phyloP scores from a whole-genome alignment of 1,284 basidiomycete genomes.

The Irpex sp. region DNA sequence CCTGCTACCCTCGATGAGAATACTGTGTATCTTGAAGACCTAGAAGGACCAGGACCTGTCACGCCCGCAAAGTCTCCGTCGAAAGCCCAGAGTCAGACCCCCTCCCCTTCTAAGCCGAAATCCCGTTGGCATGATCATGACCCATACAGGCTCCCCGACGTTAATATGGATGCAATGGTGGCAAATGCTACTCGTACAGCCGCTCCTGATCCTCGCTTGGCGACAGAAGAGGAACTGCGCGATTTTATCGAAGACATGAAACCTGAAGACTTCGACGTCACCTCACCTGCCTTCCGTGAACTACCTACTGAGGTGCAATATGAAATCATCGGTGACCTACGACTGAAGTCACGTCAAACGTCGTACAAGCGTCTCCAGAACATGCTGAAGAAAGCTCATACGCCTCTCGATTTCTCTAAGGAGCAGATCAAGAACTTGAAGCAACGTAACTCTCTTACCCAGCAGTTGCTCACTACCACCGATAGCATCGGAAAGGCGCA shows the following conservation, averaged over 20 bases:
- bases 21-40: conserved; percentile 84
- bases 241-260: conserved; percentile 91
- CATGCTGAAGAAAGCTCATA: conserved; percentile 82
- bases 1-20: conserved; percentile 56
- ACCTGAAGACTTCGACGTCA: conserved; percentile 89
- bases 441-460: conserved; percentile 89
- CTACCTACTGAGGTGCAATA: conserved; percentile 97
- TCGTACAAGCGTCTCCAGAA: conserved; percentile 88
- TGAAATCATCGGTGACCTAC: conserved; percentile 95
- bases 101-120: conserved; percentile 45
- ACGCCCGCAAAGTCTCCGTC: conserved; percentile 43
- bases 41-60: conserved; percentile 55
- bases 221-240: conserved; percentile 90
- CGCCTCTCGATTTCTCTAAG: conserved; percentile 92
- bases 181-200: conserved; percentile 53
- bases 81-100: conserved; percentile 33
- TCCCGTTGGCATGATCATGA: conserved; percentile 72
- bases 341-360: conserved; percentile 91
- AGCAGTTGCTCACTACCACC: conserved; percentile 92
- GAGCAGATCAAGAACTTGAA: conserved; percentile 91
- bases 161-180: conserved; percentile 59
- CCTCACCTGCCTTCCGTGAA: conserved; percentile 86
- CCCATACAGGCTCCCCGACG: conserved; percentile 78
- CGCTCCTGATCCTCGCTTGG: conserved; percentile 83
- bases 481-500: conserved; percentile 91